phyloP scores from a whole-genome alignment of 345 rosid species.

The Corchorus capsularis region DNA sequence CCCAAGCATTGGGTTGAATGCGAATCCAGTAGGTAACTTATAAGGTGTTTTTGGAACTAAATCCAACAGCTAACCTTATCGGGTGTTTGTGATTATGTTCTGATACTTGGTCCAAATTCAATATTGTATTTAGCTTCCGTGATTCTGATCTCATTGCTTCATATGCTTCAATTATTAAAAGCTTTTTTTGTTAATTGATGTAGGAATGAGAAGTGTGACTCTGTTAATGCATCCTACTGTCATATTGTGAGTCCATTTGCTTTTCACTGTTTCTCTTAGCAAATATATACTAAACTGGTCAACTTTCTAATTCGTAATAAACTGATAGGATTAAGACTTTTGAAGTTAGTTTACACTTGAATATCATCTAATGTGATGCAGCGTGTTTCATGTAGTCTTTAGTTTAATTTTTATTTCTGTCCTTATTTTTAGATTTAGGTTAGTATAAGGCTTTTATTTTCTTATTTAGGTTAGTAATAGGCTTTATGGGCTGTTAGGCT shows the following conservation, averaged over 20 bases:
- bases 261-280: background rate
- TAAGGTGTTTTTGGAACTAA: slow-evolving; percentile 77
- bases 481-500: too few relatives aligned
- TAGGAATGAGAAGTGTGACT: slow-evolving; percentile 86
- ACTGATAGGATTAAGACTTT: too few relatives aligned
- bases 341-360: too few relatives aligned
- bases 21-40: slow-evolving; percentile 75
- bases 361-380: too few relatives aligned
- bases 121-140: slow-evolving; percentile 71
- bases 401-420: too few relatives aligned
- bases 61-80: too few relatives aligned
- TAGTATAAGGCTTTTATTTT: too few relatives aligned
- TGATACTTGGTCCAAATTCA: slow-evolving; percentile 75
- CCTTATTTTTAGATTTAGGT: too few relatives aligned
- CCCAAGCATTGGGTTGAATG: slow-evolving; percentile 81
- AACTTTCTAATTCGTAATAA: too few relatives aligned
- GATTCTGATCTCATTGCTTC: slow-evolving; percentile 74
- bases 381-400: too few relatives aligned
- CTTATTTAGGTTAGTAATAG: too few relatives aligned
- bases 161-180: background rate
- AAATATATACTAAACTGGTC: too few relatives aligned
- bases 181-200: slow-evolving; percentile 6
- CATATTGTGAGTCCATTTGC: slow-evolving; percentile 65
- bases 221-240: slow-evolving; percentile 70
- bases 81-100: background rate